Conservation (phyloP, 164 flowering plant species). For the Vitis amurensis region DNA sequence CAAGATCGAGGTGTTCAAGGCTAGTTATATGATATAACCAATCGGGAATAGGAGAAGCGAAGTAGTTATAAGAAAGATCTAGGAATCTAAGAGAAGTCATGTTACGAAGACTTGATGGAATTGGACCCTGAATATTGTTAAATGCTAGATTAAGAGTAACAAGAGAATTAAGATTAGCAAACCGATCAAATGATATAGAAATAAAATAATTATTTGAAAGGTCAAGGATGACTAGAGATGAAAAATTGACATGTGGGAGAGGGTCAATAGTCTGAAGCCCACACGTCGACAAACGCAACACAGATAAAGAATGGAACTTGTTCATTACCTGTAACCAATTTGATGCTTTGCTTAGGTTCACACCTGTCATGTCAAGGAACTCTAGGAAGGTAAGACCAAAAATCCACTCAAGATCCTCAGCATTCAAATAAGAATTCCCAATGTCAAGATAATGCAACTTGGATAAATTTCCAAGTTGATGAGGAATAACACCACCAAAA, state of each 20-base stretch:
- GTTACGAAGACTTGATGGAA: neutral
- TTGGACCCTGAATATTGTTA: neutral
- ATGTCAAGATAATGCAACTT: neutral
- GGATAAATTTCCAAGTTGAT: neutral
- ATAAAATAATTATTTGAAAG: neutral
- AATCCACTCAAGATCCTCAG: slow-evolving; percentile 13
- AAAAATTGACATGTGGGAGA: neutral
- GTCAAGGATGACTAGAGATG: too few species aligned
- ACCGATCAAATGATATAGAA: neutral
- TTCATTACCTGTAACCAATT: slow-evolving; percentile 10
- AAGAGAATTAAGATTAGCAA: neutral
- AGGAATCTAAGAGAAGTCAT: too few species aligned
- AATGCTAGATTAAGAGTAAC: slow-evolving; percentile 1
- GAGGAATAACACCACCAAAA: neutral
- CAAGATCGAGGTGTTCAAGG: neutral
- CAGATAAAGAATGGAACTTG: slow-evolving; percentile 16
- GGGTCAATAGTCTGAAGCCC: neutral
- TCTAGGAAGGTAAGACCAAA: slow-evolving; percentile 16
- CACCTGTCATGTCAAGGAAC: slow-evolving; percentile 3
- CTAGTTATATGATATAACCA: neutral
- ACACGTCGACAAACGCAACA: slow-evolving; percentile 8
- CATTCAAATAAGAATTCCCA: neutral
- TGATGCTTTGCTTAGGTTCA: neutral
- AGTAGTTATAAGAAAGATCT: too few species aligned
- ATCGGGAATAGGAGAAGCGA: neutral